A percentile compares a stretch with the other conserved stretches of the same genome.
phyloP scores from a whole-genome alignment of 345 rosid genomes.

The Eucalyptus sp. region DNA sequence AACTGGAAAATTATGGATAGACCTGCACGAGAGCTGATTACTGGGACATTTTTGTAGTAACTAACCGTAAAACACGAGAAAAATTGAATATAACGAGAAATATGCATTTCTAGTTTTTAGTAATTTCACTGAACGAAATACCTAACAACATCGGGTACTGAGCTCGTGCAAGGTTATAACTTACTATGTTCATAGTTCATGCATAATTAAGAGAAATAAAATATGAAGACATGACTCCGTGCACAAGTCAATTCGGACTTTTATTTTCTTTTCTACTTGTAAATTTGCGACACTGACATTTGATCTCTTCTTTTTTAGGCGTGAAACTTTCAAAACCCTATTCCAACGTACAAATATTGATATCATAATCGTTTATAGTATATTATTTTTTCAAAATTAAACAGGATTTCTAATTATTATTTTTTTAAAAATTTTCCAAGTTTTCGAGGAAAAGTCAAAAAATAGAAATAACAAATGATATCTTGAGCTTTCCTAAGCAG shows the following conservation, averaged over 20 bases:
- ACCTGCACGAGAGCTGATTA: not conserved
- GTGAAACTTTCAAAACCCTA: not conserved
- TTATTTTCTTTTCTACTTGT: not conserved
- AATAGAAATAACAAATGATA: not conserved
- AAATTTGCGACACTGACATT: not conserved
- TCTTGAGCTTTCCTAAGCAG: not conserved
- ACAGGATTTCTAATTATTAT: not conserved
- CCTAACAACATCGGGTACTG: not conserved
- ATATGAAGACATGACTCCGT: not conserved
- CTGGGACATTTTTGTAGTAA: not conserved
- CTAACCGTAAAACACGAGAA: not conserved
- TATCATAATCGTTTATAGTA: not conserved
- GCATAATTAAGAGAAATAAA: not conserved
- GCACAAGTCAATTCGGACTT: fast-evolving
- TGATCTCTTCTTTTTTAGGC: not conserved
- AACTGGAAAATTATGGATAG: not conserved
- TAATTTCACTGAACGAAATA: not conserved
- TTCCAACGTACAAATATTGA: not conserved
- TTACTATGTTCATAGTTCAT: not conserved
- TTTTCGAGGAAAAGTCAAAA: not conserved
- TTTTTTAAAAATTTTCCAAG: fast-evolving
- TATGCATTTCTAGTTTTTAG: not conserved
- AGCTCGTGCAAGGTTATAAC: not conserved
- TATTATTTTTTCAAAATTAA: not conserved
- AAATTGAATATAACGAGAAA: not conserved